These are phyloP conservation scores for Tulasnella sp. DNA, from an alignment of 768 basidiomycete genomes.

Conservation along the genomic window DNA sequence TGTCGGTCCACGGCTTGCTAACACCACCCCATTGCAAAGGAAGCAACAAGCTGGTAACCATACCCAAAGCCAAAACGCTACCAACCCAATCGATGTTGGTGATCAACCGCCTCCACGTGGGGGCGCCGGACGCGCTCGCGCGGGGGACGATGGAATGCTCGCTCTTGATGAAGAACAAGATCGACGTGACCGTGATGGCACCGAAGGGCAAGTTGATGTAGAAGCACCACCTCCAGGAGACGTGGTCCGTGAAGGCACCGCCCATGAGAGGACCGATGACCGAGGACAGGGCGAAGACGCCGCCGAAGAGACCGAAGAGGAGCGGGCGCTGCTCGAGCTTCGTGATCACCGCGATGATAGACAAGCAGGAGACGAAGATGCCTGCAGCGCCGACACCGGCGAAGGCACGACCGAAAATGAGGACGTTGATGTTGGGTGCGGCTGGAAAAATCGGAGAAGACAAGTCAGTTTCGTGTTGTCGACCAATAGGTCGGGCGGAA, in stretches of 20 bases:
- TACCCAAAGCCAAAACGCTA: slow-evolving; percentile 24
- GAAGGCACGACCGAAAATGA: slow-evolving; percentile 36
- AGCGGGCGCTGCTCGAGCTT: slow-evolving; percentile 20
- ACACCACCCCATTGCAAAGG: slow-evolving; percentile 34
- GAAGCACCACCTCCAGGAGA: slow-evolving; percentile 32
- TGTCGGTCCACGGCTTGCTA: slow-evolving; percentile 28
- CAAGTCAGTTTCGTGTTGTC: slow-evolving; percentile 19
- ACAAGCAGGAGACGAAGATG: slow-evolving; percentile 22
- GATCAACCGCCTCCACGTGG: slow-evolving; percentile 12
- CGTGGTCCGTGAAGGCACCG: slow-evolving; percentile 28
- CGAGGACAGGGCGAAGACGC: slow-evolving; percentile 25
- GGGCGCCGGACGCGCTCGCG: slow-evolving; percentile 12
- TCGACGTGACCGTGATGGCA: slow-evolving; percentile 24
- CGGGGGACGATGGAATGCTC: slow-evolving; percentile 17
- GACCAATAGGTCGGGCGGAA: background rate
- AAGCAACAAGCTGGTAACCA: slow-evolving; percentile 29
- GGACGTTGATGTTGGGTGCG: slow-evolving; percentile 21
- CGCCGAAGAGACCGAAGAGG: slow-evolving; percentile 34
- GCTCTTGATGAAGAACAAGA: slow-evolving; percentile 25
- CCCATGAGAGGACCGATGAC: slow-evolving; percentile 26
- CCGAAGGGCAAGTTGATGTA: slow-evolving; percentile 25
- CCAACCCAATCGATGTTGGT: slow-evolving; percentile 30
- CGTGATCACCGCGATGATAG: slow-evolving; percentile 23
- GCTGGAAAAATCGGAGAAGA: slow-evolving; percentile 21
- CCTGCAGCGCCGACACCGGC: slow-evolving; percentile 37